A percentile compares a stretch with the other conserved stretches of the same genome.
phyloP scores from a whole-genome alignment of 2,329 filamentous ascomycete species.

The Xylariales sp. region DNA sequence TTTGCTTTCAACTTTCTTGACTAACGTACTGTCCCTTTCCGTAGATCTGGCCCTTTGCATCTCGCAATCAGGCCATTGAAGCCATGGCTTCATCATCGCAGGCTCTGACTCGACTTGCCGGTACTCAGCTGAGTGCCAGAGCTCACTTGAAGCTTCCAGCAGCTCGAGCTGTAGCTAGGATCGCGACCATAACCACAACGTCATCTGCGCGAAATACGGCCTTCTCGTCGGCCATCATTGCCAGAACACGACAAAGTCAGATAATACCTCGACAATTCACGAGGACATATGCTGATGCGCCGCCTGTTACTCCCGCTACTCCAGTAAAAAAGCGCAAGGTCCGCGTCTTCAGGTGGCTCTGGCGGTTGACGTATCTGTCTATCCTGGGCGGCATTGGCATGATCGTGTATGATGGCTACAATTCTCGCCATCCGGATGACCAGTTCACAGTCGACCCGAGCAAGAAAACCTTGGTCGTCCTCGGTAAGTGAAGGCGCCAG shows the following conservation, averaged over 20 bases:
- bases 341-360: conserved; percentile 71
- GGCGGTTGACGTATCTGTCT: conserved; percentile 77
- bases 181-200: conserved; percentile 22
- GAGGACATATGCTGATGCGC: conserved; percentile 46
- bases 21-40: too few species aligned
- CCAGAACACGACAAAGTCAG: conserved; percentile 28
- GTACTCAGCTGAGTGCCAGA: conserved; percentile 21
- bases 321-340: conserved; percentile 53
- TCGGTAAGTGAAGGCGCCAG: conserved; percentile 71
- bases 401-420: conserved; percentile 76
- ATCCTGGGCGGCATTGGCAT: conserved; percentile 65
- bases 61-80: too few species aligned
- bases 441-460: conserved; percentile 74
- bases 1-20: too few species aligned
- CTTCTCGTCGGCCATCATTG: conserved; percentile 25
- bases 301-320: conserved; percentile 40
- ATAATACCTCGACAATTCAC: conserved; percentile 35
- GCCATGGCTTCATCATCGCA: conserved; percentile 43
- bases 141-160: conserved; percentile 11
- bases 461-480: conserved; percentile 96
- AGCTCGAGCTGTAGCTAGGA: conserved; percentile 23
- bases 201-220: conserved; percentile 24
- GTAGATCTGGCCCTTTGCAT: too few species aligned
- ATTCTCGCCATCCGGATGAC: conserved; percentile 73
- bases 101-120: conserved; percentile 33